A percentile compares a stretch with the other conserved stretches of the same genome.
These are phyloP conservation scores for Shiraia bambusicola DNA, from an alignment of 2,329 filamentous ascomycete species.

Conservation along the genomic window DNA sequence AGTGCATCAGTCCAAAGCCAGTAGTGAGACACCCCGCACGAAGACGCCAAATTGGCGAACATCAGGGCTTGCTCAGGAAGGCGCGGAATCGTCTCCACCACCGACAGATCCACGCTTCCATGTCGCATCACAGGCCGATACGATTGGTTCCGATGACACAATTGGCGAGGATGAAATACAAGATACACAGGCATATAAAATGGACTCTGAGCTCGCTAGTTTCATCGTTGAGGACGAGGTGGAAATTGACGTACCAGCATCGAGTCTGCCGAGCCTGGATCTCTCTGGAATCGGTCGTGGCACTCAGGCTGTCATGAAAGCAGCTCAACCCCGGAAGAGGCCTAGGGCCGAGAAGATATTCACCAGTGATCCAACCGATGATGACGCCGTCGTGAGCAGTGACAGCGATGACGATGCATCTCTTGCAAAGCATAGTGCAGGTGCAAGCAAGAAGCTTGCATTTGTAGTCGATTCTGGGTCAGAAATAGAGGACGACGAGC, in stretches of 20 bases:
- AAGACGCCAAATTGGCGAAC: conserved; percentile 29
- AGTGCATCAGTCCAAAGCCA: conserved; percentile 11
- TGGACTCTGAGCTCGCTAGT: conserved; percentile 49
- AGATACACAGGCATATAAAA: conserved; percentile 45
- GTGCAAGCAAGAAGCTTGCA: conserved; percentile 15
- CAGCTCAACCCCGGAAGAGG: conserved; percentile 20
- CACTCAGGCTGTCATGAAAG: conserved; percentile 37
- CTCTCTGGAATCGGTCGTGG: conserved; percentile 32
- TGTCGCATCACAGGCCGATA: conserved; percentile 42
- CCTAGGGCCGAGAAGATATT: conserved; percentile 36
- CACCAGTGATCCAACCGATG: conserved; percentile 38
- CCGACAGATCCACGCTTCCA: conserved; percentile 44
- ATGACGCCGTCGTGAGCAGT: conserved; percentile 38
- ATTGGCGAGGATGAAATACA: conserved; percentile 40
- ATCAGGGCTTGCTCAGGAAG: conserved; percentile 36
- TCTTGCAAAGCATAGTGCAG: conserved; percentile 9
- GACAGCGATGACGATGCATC: conserved; percentile 35
- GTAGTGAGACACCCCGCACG: conserved; percentile 15
- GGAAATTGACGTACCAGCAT: conserved; percentile 32
- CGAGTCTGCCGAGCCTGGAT: conserved; percentile 35
- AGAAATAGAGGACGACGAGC: conserved; percentile 24
- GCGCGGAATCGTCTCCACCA: conserved; percentile 39
- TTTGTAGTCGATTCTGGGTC: conserved; percentile 28
- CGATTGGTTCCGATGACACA: conserved; percentile 50
- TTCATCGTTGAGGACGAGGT: conserved; percentile 51